Evolutionary conservation across 192 early-diverging fungal genomes (phyloP).

Genomic region (Gamsiella multidivaricata): DNA sequence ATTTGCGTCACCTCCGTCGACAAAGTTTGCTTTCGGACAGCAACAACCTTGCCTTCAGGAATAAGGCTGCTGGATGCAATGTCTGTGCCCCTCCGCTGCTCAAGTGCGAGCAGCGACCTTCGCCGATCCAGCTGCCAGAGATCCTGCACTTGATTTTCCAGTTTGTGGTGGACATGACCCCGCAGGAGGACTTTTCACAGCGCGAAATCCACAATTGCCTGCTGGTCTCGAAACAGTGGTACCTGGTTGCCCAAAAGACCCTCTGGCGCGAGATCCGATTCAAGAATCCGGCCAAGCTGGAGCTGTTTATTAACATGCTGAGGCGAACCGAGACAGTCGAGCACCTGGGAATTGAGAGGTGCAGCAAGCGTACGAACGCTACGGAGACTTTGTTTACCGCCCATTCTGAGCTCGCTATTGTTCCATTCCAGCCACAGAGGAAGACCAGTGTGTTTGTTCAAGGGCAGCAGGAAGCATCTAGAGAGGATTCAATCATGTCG

Average conservation of each 20-base stretch:
- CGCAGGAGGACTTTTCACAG: slow-evolving; percentile 42
- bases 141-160: slow-evolving; percentile 60
- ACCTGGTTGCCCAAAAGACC: slow-evolving; percentile 49
- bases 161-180: slow-evolving; percentile 49
- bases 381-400: not conserved
- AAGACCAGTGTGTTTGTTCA: not conserved
- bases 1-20: slow-evolving; percentile 15
- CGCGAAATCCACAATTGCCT: slow-evolving; percentile 44
- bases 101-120: slow-evolving; percentile 10
- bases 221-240: slow-evolving; percentile 49
- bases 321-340: slow-evolving; percentile 39
- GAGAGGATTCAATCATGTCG: slow-evolving; percentile 27
- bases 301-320: slow-evolving; percentile 34
- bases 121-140: slow-evolving; percentile 56
- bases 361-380: slow-evolving; percentile 14
- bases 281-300: slow-evolving; percentile 30
- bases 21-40: slow-evolving; percentile 26
- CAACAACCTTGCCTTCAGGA: not conserved
- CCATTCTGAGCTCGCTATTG: not conserved
- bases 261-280: slow-evolving; percentile 51
- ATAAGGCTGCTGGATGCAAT: slow-evolving; percentile 2
- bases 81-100: slow-evolving; percentile 7
- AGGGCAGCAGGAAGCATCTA: not conserved
- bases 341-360: slow-evolving; percentile 27
- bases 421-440: not conserved